Evolutionary conservation across 2,329 filamentous ascomycete genomes (phyloP).

Genomic region (Gremmenia infestans): DNA sequence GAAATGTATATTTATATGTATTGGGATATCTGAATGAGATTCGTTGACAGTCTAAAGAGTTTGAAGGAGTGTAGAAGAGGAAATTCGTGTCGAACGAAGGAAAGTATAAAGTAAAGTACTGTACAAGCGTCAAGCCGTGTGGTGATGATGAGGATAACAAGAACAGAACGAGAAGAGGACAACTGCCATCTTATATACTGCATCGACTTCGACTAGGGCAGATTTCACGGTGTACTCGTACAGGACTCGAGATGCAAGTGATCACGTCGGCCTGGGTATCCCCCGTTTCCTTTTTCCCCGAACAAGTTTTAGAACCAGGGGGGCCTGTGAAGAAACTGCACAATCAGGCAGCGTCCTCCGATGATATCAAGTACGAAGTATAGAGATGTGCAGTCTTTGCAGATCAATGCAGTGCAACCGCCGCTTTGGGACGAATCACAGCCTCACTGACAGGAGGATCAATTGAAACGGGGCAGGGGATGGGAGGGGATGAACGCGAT

Average conservation of each 20-base stretch:
- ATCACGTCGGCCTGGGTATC: not conserved
- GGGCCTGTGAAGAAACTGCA: not conserved
- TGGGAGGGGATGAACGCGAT: not conserved
- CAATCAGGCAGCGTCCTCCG: not conserved
- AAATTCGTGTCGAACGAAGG: not conserved
- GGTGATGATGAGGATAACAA: not conserved
- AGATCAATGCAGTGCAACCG: not conserved
- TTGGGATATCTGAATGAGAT: not conserved
- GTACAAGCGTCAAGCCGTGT: not conserved
- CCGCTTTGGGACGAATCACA: not conserved
- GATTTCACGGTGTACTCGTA: not conserved
- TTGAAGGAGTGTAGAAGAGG: not conserved
- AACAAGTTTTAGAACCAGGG: not conserved
- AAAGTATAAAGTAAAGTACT: not conserved
- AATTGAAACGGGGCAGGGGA: not conserved
- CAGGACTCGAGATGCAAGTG: not conserved
- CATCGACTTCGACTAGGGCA: not conserved
- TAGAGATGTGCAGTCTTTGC: too few relatives aligned
- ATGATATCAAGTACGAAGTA: too few relatives aligned
- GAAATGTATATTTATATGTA: not conserved
- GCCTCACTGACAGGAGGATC: not conserved
- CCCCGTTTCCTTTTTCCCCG: not conserved
- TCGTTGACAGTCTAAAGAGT: too few relatives aligned
- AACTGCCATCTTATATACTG: not conserved
- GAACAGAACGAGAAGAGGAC: not conserved